phyloP scores from a whole-genome alignment of 2,329 filamentous ascomycete genomes.

The Trichoderma guizhouense region DNA sequence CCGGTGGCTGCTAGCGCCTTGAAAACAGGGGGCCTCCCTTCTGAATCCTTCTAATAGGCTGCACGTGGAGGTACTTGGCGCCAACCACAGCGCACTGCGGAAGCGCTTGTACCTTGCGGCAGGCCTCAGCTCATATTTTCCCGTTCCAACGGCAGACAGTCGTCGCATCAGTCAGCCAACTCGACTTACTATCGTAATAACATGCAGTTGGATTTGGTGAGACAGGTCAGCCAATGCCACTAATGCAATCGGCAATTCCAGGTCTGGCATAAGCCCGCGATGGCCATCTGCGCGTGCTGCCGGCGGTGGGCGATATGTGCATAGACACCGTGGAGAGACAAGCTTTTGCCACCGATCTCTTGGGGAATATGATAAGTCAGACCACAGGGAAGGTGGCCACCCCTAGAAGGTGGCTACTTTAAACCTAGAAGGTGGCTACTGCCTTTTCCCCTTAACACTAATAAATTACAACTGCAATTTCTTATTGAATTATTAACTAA shows the following conservation, averaged over 20 bases:
- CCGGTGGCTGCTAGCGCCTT: background rate
- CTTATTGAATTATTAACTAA: too few species aligned
- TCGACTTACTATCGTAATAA: background rate
- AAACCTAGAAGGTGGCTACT: too few species aligned
- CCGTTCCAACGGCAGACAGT: background rate
- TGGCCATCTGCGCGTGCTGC: background rate
- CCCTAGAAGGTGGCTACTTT: too few species aligned
- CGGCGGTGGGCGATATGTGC: background rate
- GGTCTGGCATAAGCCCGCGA: background rate
- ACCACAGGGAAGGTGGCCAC: too few species aligned
- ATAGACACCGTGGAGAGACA: background rate
- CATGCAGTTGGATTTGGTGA: background rate
- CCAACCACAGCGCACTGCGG: background rate
- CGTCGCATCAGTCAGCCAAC: background rate
- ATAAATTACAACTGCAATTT: too few species aligned
- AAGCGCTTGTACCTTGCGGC: background rate
- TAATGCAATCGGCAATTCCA: constrained; percentile 11
- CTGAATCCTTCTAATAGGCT: background rate
- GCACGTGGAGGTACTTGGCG: background rate
- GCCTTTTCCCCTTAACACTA: too few species aligned
- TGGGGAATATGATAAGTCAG: background rate
- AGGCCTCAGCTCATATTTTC: background rate
- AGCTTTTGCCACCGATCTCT: background rate
- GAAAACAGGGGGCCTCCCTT: background rate
- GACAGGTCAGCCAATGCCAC: background rate